Evolutionary conservation across 352 stramenopile species (phyloP), one percentile per base, ranked within the genome.

Genomic region (Elongisporangium anandrum): DNA sequence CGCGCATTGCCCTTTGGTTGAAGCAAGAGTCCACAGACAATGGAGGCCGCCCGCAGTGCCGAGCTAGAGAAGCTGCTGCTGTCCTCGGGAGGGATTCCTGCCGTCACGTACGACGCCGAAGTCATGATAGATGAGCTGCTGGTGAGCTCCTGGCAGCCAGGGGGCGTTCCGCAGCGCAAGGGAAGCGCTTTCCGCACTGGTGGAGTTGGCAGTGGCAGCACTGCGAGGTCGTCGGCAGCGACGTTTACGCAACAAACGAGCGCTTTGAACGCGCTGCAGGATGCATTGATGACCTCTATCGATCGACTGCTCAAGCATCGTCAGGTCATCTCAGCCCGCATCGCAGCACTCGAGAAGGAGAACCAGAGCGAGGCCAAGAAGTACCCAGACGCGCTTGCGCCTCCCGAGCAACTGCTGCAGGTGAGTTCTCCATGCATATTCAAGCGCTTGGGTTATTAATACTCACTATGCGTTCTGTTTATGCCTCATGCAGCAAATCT

Each of bases 111-210:
- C 64, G 70, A 87, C 26, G 77, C 77, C 6, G 85, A 92, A 51
- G 69, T 68, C 54, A 92, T 94, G 85, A 75, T 94, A 57, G 82
- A 94, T 57, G 77, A 94, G 63, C 70, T 94, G 47, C 73, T 92
- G 0, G 67, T 67, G 24, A 88, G 68, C 57, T 80, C 76, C 24
- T 90, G 79, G 79, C 69, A 71, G 47, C 66, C 71, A 15, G 29
- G 29, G 1, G 29, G 29, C 3, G 48, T 53, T 19, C 39, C 45
- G 20, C 20, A 26, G 41, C 66, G 69, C 15, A 62, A 61, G 2
- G 57, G 39, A 20, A 78, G 70, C 22, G 17, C 64, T 17, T 48
- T 50, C 13, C 39, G 16, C 24, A 38, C 63, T 19, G 48, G 7
- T 10, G 58, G 51, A 15, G 29, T 45, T 24, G 29, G 6, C 8